Evolutionary conservation across 129 eudicot genomes (phyloP), one percentile per base, ranked within the genome.

Genomic region (Chrysanthemum lavandulifolium): DNA sequence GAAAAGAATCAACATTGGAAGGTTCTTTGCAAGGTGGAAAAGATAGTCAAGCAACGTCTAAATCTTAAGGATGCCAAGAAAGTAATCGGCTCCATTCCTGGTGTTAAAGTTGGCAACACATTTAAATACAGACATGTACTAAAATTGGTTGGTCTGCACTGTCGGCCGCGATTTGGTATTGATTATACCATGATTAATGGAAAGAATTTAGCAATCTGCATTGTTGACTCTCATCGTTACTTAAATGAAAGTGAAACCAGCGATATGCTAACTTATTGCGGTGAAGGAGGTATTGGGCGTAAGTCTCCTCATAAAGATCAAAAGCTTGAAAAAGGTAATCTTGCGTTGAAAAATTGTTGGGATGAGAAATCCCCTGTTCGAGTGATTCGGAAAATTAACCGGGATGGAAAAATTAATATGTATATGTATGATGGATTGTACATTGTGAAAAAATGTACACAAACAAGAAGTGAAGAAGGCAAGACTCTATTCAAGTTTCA

Each of bases 181-280:
- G 86, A 89, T 76, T 80, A 62, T 36, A 79, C 81, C 71, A 73
- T 54, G 6, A 64, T 71, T 23, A 67, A 62, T 18, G 86, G 88
- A 36, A 69, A 72, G 70, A 74, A 74, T 63, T 3, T 68, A 9
- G 92, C 96, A n/a, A 78, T 76, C n/a, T 84, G 96, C 74, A 58
- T 89, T 5, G 92, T 86, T 12, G 74, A 80, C 25, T 75, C 89
- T 0, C 88, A 78, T 13, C 83, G 88, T 14, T 84, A 89, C 69
- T 80, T 53, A 10, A 78, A 84, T 31, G 67, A 61, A 33, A 60
- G 71, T 7, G 68, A 14, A 50, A 62, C 65, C 0, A 11, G 73
- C 23, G 86, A 80, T 53, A 79, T 63, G 23, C 40, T 89, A 13
- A 58, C 63, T 3, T 86, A 84, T 76, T 61, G 60, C 3, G 92